Evolutionary conservation across 148 eudicot genomes (phyloP).

Genomic region (Polygonum maritimum): DNA sequence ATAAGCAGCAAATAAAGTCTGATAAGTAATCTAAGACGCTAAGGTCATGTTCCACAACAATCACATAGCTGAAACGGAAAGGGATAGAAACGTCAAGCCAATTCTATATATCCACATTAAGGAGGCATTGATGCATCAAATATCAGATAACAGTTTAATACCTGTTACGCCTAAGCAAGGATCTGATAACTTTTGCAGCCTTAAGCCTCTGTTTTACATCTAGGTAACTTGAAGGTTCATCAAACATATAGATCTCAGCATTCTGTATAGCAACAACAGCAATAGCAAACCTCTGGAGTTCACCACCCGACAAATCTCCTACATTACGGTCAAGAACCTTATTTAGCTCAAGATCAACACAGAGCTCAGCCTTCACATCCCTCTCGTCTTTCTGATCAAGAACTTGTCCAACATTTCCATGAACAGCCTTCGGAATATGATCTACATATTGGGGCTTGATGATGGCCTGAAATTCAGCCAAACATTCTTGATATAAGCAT

Average conservation of each 20-base stretch:
- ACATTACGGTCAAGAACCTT: conserved; percentile 89
- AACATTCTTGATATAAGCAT: not conserved
- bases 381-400: conserved; percentile 82
- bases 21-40: conserved; percentile 94
- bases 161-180: conserved; percentile 86
- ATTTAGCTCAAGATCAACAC: conserved; percentile 63
- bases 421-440: conserved; percentile 87
- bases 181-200: conserved; percentile 87
- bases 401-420: conserved; percentile 81
- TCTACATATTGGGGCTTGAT: conserved; percentile 97
- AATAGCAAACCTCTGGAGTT: conserved; percentile 91
- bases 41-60: conserved; percentile 96
- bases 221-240: conserved; percentile 93
- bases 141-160: conserved; percentile 4
- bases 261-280: conserved; percentile 79
- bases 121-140: not conserved
- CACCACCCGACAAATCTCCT: conserved; percentile 90
- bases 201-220: conserved; percentile 96
- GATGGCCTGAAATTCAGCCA: conserved; percentile 37
- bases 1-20: conserved; percentile 92
- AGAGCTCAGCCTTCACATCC: conserved; percentile 53
- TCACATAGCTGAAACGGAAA: conserved; percentile 63
- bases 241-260: conserved; percentile 93
- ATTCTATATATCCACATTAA: not conserved
- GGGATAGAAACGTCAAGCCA: not conserved